Evolutionary conservation across 1,139 yeast species (phyloP).

Genomic region (Blastobotrys ciferrii): DNA sequence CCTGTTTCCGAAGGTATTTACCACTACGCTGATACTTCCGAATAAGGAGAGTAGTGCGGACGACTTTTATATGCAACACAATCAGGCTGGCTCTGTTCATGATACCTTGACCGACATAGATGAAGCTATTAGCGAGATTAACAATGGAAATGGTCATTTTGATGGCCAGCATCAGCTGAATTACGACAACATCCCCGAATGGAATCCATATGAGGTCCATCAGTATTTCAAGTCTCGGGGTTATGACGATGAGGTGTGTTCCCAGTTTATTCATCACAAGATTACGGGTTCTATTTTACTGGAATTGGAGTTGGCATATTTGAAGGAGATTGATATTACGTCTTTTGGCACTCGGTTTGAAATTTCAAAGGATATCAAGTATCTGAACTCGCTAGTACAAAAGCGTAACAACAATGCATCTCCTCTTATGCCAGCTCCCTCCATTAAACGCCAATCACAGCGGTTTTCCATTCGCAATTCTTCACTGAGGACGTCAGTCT

Average conservation of each 20-base stretch:
- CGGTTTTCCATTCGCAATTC: conserved; percentile 14
- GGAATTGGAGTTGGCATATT: conserved; percentile 78
- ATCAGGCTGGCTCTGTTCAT: conserved; percentile 42
- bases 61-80: conserved; percentile 7
- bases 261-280: conserved; percentile 80
- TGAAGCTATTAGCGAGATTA: conserved; percentile 72
- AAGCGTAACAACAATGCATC: conserved; percentile 3
- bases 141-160: conserved; percentile 13
- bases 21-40: conserved; percentile 37
- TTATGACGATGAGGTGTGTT: conserved; percentile 69
- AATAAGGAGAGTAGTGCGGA: conserved; percentile 8
- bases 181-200: conserved; percentile 36
- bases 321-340: conserved; percentile 86
- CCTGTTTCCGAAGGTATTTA: conserved; percentile 81
- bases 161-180: conserved; percentile 9
- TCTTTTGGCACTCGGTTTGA: conserved; percentile 96
- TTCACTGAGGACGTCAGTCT: conserved; percentile 13
- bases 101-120: conserved; percentile 80
- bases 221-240: conserved; percentile 72
- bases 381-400: conserved; percentile 39
- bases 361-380: conserved; percentile 82
- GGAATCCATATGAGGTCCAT: conserved; percentile 88
- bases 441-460: conserved; percentile 16
- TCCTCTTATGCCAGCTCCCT: conserved; percentile 13
- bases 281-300: conserved; percentile 82